Percentiles rank a stretch among this genome's conserved stretches.
Evolutionary conservation across 2,329 filamentous ascomycete genomes (phyloP).

Genomic region (Cladosporium sp.): DNA sequence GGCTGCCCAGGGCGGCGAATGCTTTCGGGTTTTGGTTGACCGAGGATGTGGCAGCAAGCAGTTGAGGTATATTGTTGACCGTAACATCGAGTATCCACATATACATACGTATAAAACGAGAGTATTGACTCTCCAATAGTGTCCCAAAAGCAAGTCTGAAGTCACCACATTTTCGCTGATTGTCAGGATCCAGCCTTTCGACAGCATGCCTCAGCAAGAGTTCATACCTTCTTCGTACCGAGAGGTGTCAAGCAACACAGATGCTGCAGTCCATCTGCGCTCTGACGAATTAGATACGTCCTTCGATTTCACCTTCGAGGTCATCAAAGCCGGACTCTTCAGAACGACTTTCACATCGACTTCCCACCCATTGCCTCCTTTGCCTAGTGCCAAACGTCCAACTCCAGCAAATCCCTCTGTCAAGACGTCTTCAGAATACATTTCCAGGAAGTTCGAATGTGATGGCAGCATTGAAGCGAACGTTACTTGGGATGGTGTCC

Average conservation of each 20-base stretch:
- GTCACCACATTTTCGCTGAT: background rate
- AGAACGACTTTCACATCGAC: constrained; percentile 65
- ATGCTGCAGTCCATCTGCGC: constrained; percentile 43
- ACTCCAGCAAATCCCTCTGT: constrained; percentile 33
- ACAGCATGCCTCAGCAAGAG: constrained; percentile 51
- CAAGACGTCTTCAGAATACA: background rate
- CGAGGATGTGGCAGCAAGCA: constrained; percentile 7
- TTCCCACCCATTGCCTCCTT: constrained; percentile 64
- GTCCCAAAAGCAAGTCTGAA: background rate
- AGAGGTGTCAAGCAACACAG: constrained; percentile 25
- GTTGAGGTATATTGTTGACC: background rate
- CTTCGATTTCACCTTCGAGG: constrained; percentile 64
- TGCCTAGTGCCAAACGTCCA: constrained; percentile 59
- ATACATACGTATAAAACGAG: constrained; percentile 5
- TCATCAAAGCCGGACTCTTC: constrained; percentile 63
- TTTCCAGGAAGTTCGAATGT: background rate
- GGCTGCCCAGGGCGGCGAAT: constrained; percentile 17
- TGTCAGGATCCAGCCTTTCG: background rate
- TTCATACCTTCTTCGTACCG: constrained; percentile 42
- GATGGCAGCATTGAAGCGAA: constrained; percentile 49
- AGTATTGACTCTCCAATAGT: background rate
- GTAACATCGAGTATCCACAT: constrained; percentile 3
- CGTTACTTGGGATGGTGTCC: constrained; percentile 60
- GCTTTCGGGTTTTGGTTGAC: constrained; percentile 13
- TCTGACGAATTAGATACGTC: constrained; percentile 42